Base-by-base conservation (phyloP, 352 stramenopile species). In the Peronospora farinosa region DNA sequence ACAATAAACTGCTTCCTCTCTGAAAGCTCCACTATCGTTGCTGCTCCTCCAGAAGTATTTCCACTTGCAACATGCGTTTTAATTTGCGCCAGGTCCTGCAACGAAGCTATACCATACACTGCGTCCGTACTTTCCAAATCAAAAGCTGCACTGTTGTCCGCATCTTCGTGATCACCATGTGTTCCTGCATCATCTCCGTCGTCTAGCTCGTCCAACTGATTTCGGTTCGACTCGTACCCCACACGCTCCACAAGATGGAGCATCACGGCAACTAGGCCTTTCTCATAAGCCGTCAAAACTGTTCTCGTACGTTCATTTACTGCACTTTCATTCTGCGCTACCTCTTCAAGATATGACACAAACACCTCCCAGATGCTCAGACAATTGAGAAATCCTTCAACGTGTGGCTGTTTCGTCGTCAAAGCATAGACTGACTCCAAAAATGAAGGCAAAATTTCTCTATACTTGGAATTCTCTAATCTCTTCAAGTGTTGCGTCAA, bases 301-400 rank as follows among this genome's bases (percentile, higher is more conserved):
- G 57, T 54, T 2, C 69, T 54, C 2, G 74, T 52, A 1, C 51
- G 66, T 11, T 86, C 75, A 36, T 84, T 84, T 2, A 71, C 62
- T 3, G 73, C 74, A 5, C 62, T 70, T 64, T 86, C 78, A 32
- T 86, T 76, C 32, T 83, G 71, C 47, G 90, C 75, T 1, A 76
- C 64, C 47, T 90, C 78, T 57, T 92, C 81, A 44, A 92, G 74
- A 42, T 90, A 88, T 13, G 71, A 69, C 12, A 92, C 78, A 43
- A 92, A 86, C 5, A 92, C 77, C 21, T 92, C 78, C 81, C 81
- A 92, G 6, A 90, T 72, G 19, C 66, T 78, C 30, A 92, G 47
- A 39, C 81, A 92, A 52, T 90, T 88, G 38, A 90, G 47, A 37
- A 90, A 86, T 0, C 78, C 81, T 27, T 73, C 74, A 2, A 86